These are phyloP conservation scores for Peronospora farinosa DNA, from an alignment of 352 stramenopile species.

Conservation along the genomic window DNA sequence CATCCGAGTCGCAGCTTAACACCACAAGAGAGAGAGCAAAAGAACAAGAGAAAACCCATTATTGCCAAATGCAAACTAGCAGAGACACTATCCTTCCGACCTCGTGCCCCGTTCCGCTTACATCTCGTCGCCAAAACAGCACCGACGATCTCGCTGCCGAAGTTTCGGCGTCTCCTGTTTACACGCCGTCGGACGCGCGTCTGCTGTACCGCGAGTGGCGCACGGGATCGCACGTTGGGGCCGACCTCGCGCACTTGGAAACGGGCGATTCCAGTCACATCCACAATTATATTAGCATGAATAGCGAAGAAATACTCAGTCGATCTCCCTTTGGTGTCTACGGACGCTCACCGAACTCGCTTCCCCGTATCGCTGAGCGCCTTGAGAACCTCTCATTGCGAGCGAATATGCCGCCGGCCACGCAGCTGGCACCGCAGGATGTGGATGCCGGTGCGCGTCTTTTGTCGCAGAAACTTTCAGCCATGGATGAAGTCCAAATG, in stretches of 20 bases:
- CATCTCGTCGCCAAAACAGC: conserved; percentile 46
- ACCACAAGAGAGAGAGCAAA: neutral
- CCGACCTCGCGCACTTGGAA: conserved; percentile 28
- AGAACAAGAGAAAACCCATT: neutral
- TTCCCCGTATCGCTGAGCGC: conserved; percentile 68
- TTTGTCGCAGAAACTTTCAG: conserved; percentile 56
- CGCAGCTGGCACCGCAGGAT: conserved; percentile 23
- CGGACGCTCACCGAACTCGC: conserved; percentile 39
- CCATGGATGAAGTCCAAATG: conserved; percentile 22
- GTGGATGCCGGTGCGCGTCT: conserved; percentile 47
- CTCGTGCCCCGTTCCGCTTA: neutral
- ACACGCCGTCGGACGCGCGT: conserved; percentile 57
- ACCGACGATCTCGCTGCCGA: conserved; percentile 59
- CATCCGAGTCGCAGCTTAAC: conserved; percentile 6
- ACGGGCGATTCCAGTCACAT: conserved; percentile 12
- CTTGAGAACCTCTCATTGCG: conserved; percentile 52
- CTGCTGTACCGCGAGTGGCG: conserved; percentile 79
- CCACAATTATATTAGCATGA: conserved; percentile 35
- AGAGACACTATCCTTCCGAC: conserved; percentile 7
- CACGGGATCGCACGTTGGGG: conserved; percentile 46
- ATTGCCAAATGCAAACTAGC: conserved; percentile 21
- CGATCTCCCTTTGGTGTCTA: conserved; percentile 61
- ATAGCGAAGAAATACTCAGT: conserved; percentile 50
- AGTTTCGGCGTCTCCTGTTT: conserved; percentile 33
- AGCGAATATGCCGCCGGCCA: conserved; percentile 33